Base-by-base conservation (phyloP, 1,284 basidiomycete genomes). In the Boletus sp. region DNA sequence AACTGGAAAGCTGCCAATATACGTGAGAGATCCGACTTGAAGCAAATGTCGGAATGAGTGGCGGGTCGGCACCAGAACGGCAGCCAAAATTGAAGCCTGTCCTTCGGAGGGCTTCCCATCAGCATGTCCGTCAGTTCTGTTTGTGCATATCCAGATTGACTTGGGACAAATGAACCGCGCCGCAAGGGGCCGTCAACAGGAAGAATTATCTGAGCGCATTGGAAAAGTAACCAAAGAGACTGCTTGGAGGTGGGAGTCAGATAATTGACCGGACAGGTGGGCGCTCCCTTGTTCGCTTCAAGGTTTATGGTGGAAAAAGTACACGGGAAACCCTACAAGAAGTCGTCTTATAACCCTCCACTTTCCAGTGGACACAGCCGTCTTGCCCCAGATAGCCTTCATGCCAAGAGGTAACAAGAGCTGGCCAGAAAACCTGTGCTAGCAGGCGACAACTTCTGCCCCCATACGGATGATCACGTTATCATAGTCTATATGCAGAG, bases 321-420 rank as follows among this genome's bases (percentile, higher is more conserved):
- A n/a, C n/a, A n/a, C n/a, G n/a, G n/a, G n/a, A n/a, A n/a, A n/a
- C n/a, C n/a, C n/a, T n/a, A n/a, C n/a, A n/a, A n/a, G 12, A 13
- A 7, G 16, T 19, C 2, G 4, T 8, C 8, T 57, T 59, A 61
- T 54, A 59, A 46, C 3, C 3, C 29, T 10, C 6, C 5, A 14
- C 3, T 12, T 39, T 58, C 53, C 56, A 39, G 48, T 60, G 30
- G n/a, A 29, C 48, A 57, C 37, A 52, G 55, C 39, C 3, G 23
- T 4, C 2, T 9, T 33, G 20, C n/a, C 10, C 1, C n/a, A 39
- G 36, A 46, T 17, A 37, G 29, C 38, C 26, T 50, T 6, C n/a
- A 17, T 32, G 9, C 16, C 35, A 35, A n/a, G 22, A 35, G 2
- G 14, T 23, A 20, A 12, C 32, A 16, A 20, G 8, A 25, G 13